A percentile compares a stretch with the other conserved stretches of the same genome.
Evolutionary conservation across 116 monocot genomes (phyloP).

Genomic region (Iris pallida): DNA sequence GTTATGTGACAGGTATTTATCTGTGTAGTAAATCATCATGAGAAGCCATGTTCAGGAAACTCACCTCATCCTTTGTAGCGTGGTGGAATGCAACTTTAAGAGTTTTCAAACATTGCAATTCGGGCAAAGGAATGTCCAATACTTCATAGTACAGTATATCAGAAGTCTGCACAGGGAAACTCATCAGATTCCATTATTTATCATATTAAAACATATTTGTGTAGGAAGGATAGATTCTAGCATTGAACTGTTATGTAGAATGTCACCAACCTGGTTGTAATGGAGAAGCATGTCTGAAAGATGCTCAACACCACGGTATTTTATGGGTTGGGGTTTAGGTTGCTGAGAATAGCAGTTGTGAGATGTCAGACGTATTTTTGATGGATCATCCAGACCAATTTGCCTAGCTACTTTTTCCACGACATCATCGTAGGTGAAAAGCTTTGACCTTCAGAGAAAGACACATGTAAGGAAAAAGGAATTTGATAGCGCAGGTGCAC

Average conservation of each 20-base stretch:
- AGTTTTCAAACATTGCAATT: slow-evolving; percentile 93
- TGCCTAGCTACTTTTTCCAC: slow-evolving; percentile 83
- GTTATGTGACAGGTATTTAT: too few relatives aligned
- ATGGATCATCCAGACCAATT: slow-evolving; percentile 84
- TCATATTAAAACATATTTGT: background rate
- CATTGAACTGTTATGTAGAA: background rate
- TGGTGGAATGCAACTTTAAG: slow-evolving; percentile 98
- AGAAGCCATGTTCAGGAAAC: slow-evolving; percentile 1
- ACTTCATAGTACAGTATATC: slow-evolving; percentile 99
- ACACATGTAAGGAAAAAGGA: too few relatives aligned
- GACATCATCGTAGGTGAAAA: slow-evolving; percentile 84
- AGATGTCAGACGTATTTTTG: slow-evolving; percentile 94
- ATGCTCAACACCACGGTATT: slow-evolving; percentile 93
- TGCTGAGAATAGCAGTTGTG: slow-evolving; percentile 99
- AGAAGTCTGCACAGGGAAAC: slow-evolving; percentile 53
- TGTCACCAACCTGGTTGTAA: slow-evolving; percentile 79
- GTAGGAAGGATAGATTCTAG: background rate
- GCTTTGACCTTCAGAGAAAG: slow-evolving; percentile 58
- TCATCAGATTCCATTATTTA: background rate
- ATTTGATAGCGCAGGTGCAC: too few relatives aligned
- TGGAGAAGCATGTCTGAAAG: slow-evolving; percentile 93
- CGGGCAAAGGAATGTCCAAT: slow-evolving; percentile 95
- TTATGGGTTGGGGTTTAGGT: slow-evolving; percentile 97
- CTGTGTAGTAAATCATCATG: too few relatives aligned
- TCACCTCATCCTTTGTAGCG: slow-evolving; percentile 88